Percentiles rank a stretch among this genome's conserved stretches.
Evolutionary conservation across 805 yeast species (phyloP).

Genomic region (Ogataea neopini): DNA sequence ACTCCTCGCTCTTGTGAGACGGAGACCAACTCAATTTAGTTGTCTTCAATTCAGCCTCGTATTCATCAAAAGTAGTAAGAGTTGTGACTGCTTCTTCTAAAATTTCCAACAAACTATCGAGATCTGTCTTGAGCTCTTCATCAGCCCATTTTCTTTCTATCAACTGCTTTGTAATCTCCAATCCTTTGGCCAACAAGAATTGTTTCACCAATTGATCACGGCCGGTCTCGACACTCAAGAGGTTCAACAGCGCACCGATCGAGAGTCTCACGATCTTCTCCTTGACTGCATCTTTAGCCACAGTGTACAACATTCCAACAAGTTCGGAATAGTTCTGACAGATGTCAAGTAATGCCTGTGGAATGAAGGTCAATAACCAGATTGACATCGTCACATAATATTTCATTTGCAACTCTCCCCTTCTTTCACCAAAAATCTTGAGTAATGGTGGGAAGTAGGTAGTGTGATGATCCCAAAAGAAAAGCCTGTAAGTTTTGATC

Average conservation of each 20-base stretch:
- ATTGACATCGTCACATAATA: conserved; percentile 74
- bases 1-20: conserved; percentile 82
- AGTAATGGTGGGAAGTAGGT: conserved; percentile 51
- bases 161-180: conserved; percentile 64
- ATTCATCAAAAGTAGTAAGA: conserved; percentile 91
- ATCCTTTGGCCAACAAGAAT: conserved; percentile 71
- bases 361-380: conserved; percentile 84
- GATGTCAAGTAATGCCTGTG: conserved; percentile 46
- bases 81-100: conserved; percentile 72
- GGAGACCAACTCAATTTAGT: conserved; percentile 86
- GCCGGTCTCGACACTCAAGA: conserved; percentile 44
- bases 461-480: conserved; percentile 48
- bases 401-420: conserved; percentile 72
- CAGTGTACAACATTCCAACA: conserved; percentile 51
- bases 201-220: conserved; percentile 58
- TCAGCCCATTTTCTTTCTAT: conserved; percentile 92
- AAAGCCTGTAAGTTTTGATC: conserved; percentile 50
- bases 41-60: conserved; percentile 78
- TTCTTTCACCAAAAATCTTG: conserved; percentile 43
- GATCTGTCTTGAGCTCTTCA: conserved; percentile 80
- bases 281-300: conserved; percentile 82
- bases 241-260: conserved; percentile 69
- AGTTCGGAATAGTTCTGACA: conserved; percentile 54
- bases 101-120: conserved; percentile 55
- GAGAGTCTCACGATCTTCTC: conserved; percentile 87